A percentile compares a stretch with the other conserved stretches of the same genome.
phyloP scores from a whole-genome alignment of 257 asterid species.

The Solanum chmielewskii region DNA sequence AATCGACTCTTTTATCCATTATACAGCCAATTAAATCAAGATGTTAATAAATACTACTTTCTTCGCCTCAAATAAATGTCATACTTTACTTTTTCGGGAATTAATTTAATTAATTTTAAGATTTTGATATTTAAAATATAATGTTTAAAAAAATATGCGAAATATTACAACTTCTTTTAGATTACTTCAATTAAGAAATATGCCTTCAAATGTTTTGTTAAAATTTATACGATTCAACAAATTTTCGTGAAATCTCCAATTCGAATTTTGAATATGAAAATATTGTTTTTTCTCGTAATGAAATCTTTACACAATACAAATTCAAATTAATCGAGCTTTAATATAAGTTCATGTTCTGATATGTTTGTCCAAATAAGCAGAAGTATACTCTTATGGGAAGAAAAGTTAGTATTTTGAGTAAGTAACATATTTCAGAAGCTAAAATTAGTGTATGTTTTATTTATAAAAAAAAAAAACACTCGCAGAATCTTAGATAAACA shows the following conservation, averaged over 20 bases:
- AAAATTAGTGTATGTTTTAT: background rate
- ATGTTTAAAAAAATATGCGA: too few relatives aligned
- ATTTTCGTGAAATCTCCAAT: background rate
- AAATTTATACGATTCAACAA: too few relatives aligned
- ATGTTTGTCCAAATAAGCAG: background rate
- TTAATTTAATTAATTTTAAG: too few relatives aligned
- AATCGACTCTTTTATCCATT: background rate
- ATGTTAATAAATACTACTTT: background rate
- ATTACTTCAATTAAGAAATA: too few relatives aligned
- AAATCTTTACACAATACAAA: accelerated
- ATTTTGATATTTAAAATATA: too few relatives aligned
- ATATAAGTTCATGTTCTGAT: background rate
- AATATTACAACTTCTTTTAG: background rate
- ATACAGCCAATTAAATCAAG: background rate
- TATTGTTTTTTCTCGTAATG: background rate
- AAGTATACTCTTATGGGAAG: background rate
- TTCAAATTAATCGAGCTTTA: too few relatives aligned
- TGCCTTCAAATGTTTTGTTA: too few relatives aligned
- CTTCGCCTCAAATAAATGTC: background rate
- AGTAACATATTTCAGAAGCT: background rate
- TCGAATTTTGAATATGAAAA: background rate
- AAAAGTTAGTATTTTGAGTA: too few relatives aligned
- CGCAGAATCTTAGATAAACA: background rate
- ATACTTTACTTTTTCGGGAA: too few relatives aligned
- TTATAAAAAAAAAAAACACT: background rate